Conservation (phyloP, 1,284 basidiomycete genomes). For the Ganoderma meredithae region DNA sequence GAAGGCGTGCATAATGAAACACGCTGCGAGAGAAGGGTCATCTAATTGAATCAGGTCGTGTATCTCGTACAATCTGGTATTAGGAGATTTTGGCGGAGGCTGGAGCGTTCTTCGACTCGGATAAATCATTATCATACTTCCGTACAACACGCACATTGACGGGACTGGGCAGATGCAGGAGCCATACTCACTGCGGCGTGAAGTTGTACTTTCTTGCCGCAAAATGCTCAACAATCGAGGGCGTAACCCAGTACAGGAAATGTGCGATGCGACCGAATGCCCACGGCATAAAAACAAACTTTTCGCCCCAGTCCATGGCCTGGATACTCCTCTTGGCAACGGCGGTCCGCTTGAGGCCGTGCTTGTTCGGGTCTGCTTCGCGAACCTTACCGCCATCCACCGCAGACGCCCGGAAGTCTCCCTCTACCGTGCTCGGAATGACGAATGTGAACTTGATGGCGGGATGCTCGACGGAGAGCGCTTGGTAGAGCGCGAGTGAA, state of each 20-base stretch:
- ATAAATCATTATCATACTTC: conserved; percentile 1
- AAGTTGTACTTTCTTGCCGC: conserved; percentile 65
- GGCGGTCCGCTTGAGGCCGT: conserved; percentile 61
- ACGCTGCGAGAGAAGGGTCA: conserved; percentile 62
- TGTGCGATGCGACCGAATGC: conserved; percentile 46
- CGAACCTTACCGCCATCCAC: conserved; percentile 65
- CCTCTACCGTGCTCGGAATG: conserved; percentile 73
- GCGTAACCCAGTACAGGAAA: conserved; percentile 69
- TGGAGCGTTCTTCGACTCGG: neutral
- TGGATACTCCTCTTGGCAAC: conserved; percentile 64
- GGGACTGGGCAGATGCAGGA: neutral
- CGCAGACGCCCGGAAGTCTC: conserved; percentile 81
- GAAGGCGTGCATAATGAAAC: conserved; percentile 65
- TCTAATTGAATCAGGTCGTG: conserved; percentile 39
- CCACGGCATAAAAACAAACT: conserved; percentile 62
- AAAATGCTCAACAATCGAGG: conserved; percentile 59
- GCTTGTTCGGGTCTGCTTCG: conserved; percentile 60
- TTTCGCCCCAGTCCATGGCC: conserved; percentile 64
- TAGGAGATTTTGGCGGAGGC: neutral
- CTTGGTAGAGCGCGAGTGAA: conserved; percentile 80
- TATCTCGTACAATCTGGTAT: neutral
- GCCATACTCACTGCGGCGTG: conserved; percentile 11
- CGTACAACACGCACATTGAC: neutral
- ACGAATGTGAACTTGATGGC: conserved; percentile 63
- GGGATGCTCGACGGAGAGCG: conserved; percentile 83